Base-by-base conservation (phyloP, 2,329 filamentous ascomycete genomes). In the Trichoderma semiorbis region DNA sequence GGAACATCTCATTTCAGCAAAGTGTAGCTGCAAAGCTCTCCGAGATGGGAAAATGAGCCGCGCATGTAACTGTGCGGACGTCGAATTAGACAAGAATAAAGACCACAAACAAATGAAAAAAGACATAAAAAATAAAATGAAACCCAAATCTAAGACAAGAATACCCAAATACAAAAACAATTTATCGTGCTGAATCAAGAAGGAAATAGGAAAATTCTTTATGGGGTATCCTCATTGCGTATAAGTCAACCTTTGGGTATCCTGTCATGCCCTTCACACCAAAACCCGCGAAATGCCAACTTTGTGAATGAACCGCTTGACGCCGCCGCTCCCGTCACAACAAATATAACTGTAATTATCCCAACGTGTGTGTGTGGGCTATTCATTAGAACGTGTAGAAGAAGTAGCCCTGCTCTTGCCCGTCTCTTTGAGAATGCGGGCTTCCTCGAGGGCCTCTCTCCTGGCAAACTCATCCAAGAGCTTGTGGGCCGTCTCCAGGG, bases 191-290 rank as follows among this genome's bases (percentile, higher is more conserved):
- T 60, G 47, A 60, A 60, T 16, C 18, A 60, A 60, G 26, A 57
- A 60, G 30, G 21, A 69, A 69, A 36, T n/a, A 69, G 39, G 32
- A 39, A 58, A 69, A 69, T 21, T 50, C 36, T 61, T 60, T 61
- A 61, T 60, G 66, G 66, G 66, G 66, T 69, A 69, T 69, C 36
- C 53, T 69, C 66, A 47, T 69, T 50, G 66, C 55, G 64, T 39
- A 60, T 60, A 69, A 69, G 66, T 60, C 66, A 61, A 69, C 66
- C 66, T 61, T 53, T 61, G 43, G 55, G 55, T 60, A 60, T 69
- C 66, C 66, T 60, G 53, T 30, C 66, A 69, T 69, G 55, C 66
- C 66, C 36, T 69, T 69, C 66, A 69, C 66, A 69, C 66, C 39
- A 69, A 53, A 69, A 61, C 55, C 66, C 55, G 34, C 39, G 66